Conservation (phyloP, 257 asterid species). For the Salvia hispanica region DNA sequence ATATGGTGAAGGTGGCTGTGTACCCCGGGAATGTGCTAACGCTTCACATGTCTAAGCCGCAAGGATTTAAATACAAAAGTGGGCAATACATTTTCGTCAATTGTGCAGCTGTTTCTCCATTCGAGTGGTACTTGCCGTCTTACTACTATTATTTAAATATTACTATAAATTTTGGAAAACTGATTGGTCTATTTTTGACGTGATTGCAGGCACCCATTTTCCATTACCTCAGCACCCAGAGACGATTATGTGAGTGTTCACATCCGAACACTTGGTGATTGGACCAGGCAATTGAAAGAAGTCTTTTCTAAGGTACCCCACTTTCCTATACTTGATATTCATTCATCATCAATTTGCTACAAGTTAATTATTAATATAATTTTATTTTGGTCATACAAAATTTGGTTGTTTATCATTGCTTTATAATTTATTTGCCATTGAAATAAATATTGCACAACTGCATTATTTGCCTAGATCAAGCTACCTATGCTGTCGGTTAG, state of each 20-base stretch:
- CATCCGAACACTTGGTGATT: conserved; percentile 86
- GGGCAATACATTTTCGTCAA: conserved; percentile 70
- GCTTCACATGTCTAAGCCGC: conserved; percentile 76
- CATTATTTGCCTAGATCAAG: too few species aligned
- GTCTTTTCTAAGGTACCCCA: conserved; percentile 65
- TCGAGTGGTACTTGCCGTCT: conserved; percentile 53
- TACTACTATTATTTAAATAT: too few species aligned
- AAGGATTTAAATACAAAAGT: conserved; percentile 68
- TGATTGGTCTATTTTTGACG: neutral
- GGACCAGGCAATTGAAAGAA: conserved; percentile 83
- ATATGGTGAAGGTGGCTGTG: conserved; percentile 55
- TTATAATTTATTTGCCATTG: too few species aligned
- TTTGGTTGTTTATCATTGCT: too few species aligned
- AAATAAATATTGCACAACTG: too few species aligned
- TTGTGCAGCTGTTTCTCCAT: conserved; percentile 69
- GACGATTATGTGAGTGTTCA: conserved; percentile 90
- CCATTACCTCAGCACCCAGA: conserved; percentile 88
- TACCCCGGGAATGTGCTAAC: conserved; percentile 74
- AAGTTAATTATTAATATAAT: too few species aligned
- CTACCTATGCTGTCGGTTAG: too few species aligned
- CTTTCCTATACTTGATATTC: neutral
- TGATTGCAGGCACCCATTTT: conserved; percentile 84
- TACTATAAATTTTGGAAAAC: neutral
- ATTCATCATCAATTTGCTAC: neutral
- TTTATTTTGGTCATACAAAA: too few species aligned